These are phyloP conservation scores for Gracilaria caudata DNA, from an alignment of 23 red algal genomes.

Conservation along the genomic window DNA sequence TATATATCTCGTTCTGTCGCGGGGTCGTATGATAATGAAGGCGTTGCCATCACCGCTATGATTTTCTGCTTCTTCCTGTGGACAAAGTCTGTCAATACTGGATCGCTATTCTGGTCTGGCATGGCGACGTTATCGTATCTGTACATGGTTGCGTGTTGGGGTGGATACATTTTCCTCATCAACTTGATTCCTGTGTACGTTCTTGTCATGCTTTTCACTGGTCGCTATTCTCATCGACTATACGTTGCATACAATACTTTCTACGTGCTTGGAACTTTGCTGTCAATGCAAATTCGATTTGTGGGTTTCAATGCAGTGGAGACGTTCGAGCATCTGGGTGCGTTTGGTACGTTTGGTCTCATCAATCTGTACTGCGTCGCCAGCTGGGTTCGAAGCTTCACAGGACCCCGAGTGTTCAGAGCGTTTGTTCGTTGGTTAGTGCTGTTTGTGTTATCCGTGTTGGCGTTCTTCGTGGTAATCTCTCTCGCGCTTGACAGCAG, in stretches of 20 bases:
- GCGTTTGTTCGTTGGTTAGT: slow-evolving; percentile 74
- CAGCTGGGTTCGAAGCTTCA: slow-evolving; percentile 84
- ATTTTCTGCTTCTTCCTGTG: slow-evolving; percentile 92
- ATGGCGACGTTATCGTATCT: slow-evolving; percentile 79
- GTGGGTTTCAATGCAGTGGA: slow-evolving; percentile 98
- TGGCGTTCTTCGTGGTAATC: slow-evolving; percentile 47
- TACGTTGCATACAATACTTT: slow-evolving; percentile 97
- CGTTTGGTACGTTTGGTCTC: slow-evolving; percentile 86
- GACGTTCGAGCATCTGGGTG: slow-evolving; percentile 89
- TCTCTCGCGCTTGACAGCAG: slow-evolving; percentile 61
- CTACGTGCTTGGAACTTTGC: slow-evolving; percentile 94
- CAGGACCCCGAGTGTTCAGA: slow-evolving; percentile 62
- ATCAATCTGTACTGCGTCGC: slow-evolving; percentile 82
- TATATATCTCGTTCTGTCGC: slow-evolving; percentile 97
- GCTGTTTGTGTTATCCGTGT: slow-evolving; percentile 40
- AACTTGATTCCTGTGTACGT: slow-evolving; percentile 99
- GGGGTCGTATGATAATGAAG: slow-evolving; percentile 97
- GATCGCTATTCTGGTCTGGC: slow-evolving; percentile 86
- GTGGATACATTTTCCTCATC: slow-evolving; percentile 99
- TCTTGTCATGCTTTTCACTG: slow-evolving; percentile 86
- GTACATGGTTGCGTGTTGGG: slow-evolving; percentile 99
- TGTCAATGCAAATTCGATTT: slow-evolving; percentile 99
- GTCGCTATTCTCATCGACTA: slow-evolving; percentile 91
- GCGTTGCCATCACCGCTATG: slow-evolving; percentile 95
- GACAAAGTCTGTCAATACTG: slow-evolving; percentile 90